Evolutionary conservation across 2,329 filamentous ascomycete species (phyloP).

Genomic region (Penicillium griseofulvum): DNA sequence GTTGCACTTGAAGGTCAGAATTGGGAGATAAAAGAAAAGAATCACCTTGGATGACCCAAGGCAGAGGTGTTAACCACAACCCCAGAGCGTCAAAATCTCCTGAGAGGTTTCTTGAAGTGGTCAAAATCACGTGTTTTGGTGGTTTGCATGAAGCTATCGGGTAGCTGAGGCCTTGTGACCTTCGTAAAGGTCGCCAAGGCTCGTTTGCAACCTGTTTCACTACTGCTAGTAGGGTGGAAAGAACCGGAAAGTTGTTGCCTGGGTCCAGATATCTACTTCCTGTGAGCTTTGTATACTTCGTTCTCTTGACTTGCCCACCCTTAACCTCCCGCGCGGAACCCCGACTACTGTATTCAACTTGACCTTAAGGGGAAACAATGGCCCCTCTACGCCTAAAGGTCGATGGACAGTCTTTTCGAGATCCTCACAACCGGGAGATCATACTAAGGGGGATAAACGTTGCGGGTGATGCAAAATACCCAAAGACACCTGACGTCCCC

Average conservation of each 20-base stretch:
- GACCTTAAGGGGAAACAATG: constrained; percentile 51
- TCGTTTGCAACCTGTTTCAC: not conserved
- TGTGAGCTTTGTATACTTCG: not conserved
- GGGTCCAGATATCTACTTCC: not conserved
- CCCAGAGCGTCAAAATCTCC: not conserved
- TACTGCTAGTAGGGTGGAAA: not conserved
- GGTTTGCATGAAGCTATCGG: not conserved
- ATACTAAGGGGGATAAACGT: constrained; percentile 92
- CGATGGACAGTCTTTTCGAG: constrained; percentile 81
- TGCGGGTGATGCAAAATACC: constrained; percentile 85
- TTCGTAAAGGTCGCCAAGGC: not conserved
- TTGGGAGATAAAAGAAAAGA: not conserved
- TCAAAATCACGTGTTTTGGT: constrained; percentile 1
- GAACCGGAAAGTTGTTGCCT: not conserved
- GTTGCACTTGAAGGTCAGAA: not conserved
- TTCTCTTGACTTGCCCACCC: not conserved
- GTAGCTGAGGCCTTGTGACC: not conserved
- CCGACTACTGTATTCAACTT: not conserved
- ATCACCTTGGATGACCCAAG: not conserved
- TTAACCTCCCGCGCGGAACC: not conserved
- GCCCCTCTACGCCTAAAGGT: constrained; percentile 73
- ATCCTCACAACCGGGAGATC: constrained; percentile 77
- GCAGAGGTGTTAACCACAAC: not conserved
- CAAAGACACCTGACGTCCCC: constrained; percentile 74
- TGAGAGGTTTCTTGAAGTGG: not conserved